Evolutionary conservation across 192 early-diverging fungal genomes (phyloP).

Genomic region (Gryganskiella cystojenkinii): DNA sequence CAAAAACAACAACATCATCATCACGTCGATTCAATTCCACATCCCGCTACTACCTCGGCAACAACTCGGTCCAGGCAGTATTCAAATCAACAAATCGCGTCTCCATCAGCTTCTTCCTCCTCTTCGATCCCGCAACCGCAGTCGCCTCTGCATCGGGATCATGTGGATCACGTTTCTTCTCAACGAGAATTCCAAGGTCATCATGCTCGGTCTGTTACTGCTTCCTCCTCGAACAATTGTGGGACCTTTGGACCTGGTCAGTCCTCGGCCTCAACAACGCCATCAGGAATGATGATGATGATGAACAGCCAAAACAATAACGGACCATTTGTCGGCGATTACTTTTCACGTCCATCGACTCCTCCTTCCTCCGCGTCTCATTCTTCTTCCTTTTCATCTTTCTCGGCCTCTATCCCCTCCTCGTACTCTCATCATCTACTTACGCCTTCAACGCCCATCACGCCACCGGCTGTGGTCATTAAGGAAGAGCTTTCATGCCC

Average conservation of each 20-base stretch:
- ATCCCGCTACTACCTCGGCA: constrained; percentile 24
- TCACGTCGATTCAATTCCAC: constrained; percentile 28
- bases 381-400: too few relatives aligned
- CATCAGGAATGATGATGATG: neutral
- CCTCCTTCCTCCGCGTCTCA: too few relatives aligned
- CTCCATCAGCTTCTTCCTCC: constrained; percentile 19
- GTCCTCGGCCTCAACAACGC: constrained; percentile 1
- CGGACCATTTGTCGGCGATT: constrained; percentile 24
- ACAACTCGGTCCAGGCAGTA: constrained; percentile 19
- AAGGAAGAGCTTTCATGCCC: neutral
- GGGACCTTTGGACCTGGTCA: constrained; percentile 8
- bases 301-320: too few relatives aligned
- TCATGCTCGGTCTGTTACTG: neutral
- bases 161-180: constrained; percentile 16
- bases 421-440: constrained; percentile 19
- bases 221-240: neutral
- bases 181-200: neutral
- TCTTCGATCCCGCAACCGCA: constrained; percentile 6
- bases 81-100: constrained; percentile 16
- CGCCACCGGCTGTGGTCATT: neutral
- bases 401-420: neutral
- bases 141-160: constrained; percentile 19
- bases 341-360: constrained; percentile 31
- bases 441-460: constrained; percentile 23
- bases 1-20: constrained; percentile 1